A percentile compares a stretch with the other conserved stretches of the same genome.
Conservation (phyloP, 148 eudicot genomes). For the Arctostaphylos glauca region DNA sequence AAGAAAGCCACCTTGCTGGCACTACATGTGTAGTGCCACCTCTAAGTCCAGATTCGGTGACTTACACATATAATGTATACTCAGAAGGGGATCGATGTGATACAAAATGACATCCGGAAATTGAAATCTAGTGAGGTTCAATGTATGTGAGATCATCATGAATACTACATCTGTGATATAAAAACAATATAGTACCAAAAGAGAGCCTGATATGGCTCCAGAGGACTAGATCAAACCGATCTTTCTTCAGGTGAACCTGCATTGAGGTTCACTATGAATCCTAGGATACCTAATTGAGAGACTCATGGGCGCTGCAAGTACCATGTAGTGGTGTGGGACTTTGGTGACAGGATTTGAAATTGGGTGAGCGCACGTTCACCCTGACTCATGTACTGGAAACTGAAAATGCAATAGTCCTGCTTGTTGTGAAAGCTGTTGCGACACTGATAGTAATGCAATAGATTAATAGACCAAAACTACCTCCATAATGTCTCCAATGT, state of each 20-base stretch:
- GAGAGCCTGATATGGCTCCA: background rate
- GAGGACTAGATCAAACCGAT: no score
- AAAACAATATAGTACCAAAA: background rate
- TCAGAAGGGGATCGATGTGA: background rate
- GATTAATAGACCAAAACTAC: conserved; percentile 12
- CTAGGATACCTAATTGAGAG: no score
- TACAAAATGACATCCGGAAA: background rate
- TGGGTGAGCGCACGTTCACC: background rate
- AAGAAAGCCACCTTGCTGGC: background rate
- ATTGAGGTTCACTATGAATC: no score
- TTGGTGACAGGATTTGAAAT: background rate
- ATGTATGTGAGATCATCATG: background rate
- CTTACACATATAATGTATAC: background rate
- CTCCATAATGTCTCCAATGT: conserved; percentile 59
- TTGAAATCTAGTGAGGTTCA: background rate
- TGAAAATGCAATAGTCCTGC: background rate
- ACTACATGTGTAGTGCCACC: background rate
- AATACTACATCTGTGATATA: background rate
- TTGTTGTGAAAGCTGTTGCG: background rate
- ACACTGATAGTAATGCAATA: background rate
- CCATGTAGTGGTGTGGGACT: no score
- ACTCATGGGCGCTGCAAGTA: no score
- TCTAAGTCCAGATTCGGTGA: background rate
- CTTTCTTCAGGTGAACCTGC: no score
- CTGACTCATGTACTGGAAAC: no score